Conservation (phyloP, 768 basidiomycete genomes). For the Tulasnella sp. region DNA sequence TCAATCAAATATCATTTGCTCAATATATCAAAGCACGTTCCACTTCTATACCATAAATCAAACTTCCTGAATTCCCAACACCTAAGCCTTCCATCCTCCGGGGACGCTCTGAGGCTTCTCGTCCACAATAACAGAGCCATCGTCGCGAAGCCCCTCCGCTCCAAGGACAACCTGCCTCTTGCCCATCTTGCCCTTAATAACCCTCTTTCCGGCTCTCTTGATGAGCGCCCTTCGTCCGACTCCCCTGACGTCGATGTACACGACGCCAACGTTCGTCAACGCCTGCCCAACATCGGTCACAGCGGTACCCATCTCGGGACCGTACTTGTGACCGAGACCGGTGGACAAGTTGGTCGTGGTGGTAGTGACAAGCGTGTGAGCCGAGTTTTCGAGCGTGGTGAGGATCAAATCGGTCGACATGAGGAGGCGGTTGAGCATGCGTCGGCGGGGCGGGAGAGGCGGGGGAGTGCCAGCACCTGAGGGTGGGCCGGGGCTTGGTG, state of each 20-base stretch:
- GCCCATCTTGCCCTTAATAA: conserved; percentile 53
- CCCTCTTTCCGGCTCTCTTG: conserved; percentile 62
- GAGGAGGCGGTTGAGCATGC: conserved; percentile 51
- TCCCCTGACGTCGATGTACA: conserved; percentile 76
- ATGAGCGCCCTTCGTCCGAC: conserved; percentile 72
- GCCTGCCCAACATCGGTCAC: conserved; percentile 64
- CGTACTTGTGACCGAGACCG: conserved; percentile 67
- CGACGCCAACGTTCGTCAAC: conserved; percentile 70
- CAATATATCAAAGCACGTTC: not conserved
- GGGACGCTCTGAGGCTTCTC: not conserved
- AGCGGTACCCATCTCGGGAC: conserved; percentile 62
- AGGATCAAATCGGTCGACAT: conserved; percentile 69
- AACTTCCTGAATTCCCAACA: not conserved
- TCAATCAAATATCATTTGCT: not conserved
- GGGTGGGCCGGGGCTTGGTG: not conserved
- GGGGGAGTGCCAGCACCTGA: conserved; percentile 28
- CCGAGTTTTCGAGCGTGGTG: conserved; percentile 64
- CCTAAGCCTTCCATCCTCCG: not conserved
- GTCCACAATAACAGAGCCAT: conserved; percentile 9
- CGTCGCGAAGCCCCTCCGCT: conserved; percentile 20
- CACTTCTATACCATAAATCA: not conserved
- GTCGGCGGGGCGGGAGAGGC: conserved; percentile 35
- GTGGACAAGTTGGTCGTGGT: conserved; percentile 54
- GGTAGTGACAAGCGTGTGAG: conserved; percentile 56
- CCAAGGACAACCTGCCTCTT: conserved; percentile 37